Base-by-base conservation (phyloP, 2,329 filamentous ascomycete genomes). In the Diaporthe longicolla region DNA sequence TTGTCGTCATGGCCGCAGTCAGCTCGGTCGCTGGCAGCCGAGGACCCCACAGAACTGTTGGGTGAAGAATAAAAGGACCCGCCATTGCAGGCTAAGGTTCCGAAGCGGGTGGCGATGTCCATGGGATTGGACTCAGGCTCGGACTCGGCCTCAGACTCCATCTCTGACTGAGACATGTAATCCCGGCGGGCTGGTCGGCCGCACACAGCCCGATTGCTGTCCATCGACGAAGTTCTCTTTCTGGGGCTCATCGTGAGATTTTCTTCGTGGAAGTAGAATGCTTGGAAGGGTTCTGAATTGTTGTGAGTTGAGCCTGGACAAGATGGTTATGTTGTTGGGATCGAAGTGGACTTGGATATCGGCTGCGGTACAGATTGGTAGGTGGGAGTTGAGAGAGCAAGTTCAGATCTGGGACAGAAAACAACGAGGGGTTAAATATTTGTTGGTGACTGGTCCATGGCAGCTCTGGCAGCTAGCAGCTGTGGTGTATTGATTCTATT, bases 221-320 rank as follows among this genome's bases (percentile, higher is more conserved):
- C 45, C 21, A 37, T 52, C 19, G 63, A 66, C 26, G 43, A 37
- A 40, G 63, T 40, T 66, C 45, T 66, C 45, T 66, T 52, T n/a
- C 63, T 52, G 3, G 32, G 52, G 21, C 13, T 21, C 63, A 52
- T 66, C 1, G 21, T 66, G 61, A 52, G n/a, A 6, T 19, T 17
- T 9, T 15, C 1, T 19, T 15, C 32, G 10, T 26, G 26, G 10
- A 48, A 9, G 13, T 17, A 11, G 3, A 50, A 4, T 48, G 21
- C 19, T 35, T 9, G 17, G 32, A 9, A 35, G 10, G 17, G 7
- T 2, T 10, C 6, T 45, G 21, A 24, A 45, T 1, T 11, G 24
- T 8, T 21, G 59, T 32, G 17, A 32, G 40, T 43, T 5, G 40
- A 43, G 40, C 40, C 19, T 43, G 40, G 19, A 21, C 13, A 26